Percentiles rank a stretch among this genome's conserved stretches.
Evolutionary conservation across 2,329 filamentous ascomycete genomes (phyloP).

Genomic region (Neonectria punicea): DNA sequence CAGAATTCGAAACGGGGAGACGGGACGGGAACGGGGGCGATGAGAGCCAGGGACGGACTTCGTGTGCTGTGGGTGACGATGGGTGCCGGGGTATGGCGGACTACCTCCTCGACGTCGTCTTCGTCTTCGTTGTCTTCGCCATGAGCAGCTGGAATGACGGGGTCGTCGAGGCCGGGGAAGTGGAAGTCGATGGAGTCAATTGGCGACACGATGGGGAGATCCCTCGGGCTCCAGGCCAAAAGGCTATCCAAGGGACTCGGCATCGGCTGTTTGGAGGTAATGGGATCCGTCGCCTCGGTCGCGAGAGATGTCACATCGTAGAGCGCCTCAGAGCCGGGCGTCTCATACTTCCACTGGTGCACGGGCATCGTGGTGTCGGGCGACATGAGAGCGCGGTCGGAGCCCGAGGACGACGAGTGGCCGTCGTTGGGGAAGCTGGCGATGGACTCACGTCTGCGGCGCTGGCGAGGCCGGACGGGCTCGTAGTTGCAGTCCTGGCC

Average conservation of each 20-base stretch:
- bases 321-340: conserved; percentile 1
- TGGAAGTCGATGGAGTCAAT: conserved; percentile 47
- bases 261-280: conserved; percentile 12
- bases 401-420: conserved; percentile 25
- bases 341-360: conserved; percentile 23
- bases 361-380: conserved; percentile 13
- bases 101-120: conserved; percentile 45
- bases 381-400: conserved; percentile 19
- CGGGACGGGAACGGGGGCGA: conserved; percentile 36
- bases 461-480: conserved; percentile 52
- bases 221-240: conserved; percentile 34
- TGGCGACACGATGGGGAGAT: conserved; percentile 45
- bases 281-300: conserved; percentile 13
- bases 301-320: background rate
- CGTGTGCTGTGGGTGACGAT: conserved; percentile 30
- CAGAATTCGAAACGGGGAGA: conserved; percentile 60
- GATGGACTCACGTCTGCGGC: conserved; percentile 45
- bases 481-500: conserved; percentile 62
- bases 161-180: conserved; percentile 41
- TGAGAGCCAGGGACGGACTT: conserved; percentile 41
- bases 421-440: conserved; percentile 24
- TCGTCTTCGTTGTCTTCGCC: conserved; percentile 36
- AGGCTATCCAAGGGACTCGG: conserved; percentile 21
- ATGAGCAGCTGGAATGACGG: conserved; percentile 22
- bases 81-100: conserved; percentile 33